Base-by-base conservation (phyloP, 139 green algal species). In the Chlorella sp. region DNA sequence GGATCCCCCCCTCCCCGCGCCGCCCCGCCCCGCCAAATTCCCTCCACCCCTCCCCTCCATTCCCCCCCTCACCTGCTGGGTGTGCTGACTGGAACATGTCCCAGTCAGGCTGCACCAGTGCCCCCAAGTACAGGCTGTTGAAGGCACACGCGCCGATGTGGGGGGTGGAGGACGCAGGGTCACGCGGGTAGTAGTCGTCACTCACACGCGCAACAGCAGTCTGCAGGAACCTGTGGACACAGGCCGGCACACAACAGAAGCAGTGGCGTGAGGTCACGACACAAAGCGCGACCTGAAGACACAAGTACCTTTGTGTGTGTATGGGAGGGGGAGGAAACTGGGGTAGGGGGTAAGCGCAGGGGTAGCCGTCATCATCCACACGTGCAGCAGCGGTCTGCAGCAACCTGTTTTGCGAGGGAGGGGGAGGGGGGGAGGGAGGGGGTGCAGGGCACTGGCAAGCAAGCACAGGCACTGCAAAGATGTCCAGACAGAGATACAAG, bases 71-170 rank as follows among this genome's bases (percentile, higher is more conserved):
- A n/a, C n/a, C 86, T 33, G 77, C 80, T 0, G 65, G 63, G 67
- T 88, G 82, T 49, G 77, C 79, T 49, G 73, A 86, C 71, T 90
- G 85, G 77, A 92, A 92, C 88, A 92, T 92, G 83, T 92, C 88
- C 88, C 88, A 92, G 78, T 92, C 88, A 26, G 88, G 88, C 69
- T 88, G 80, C 69, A 90, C 80, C 61, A 92, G 75, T 27, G 81
- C 83, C n/a, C 82, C 81, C 75, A 97, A 67, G 76, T 93, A 96
- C 5, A 94, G 69, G 2, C 67, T 78, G 82, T 96, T 96, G 87
- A 85, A 96, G 32, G 92, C 89, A 74, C 89, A 96, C 30, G 89
- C 93, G 29, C 82, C 87, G 55, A 99, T 88, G 89, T 99, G 95
- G 20, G 91, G 88, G 26, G 88, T 87, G 73, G 81, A 87, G 32